Conservation (phyloP, 2,329 filamentous ascomycete genomes). For the Aspergillus tubingensis region DNA sequence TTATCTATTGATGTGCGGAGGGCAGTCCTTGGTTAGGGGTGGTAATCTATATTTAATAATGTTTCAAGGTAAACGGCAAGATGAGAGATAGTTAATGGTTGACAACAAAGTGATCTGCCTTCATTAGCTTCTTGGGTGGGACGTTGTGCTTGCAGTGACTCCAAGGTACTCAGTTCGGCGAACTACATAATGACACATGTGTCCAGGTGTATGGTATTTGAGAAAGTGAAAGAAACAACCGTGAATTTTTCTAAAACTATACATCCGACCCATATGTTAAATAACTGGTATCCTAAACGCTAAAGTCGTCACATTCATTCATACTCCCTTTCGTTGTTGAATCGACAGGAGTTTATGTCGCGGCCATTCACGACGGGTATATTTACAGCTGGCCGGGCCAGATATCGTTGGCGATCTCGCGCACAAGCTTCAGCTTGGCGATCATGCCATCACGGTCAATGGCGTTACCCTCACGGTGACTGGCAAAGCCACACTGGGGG, state of each 20-base stretch:
- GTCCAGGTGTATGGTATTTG: not conserved
- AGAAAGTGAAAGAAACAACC: not conserved
- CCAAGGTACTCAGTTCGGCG: not conserved
- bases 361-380: constrained; percentile 9
- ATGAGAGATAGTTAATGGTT: too few species aligned
- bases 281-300: constrained; percentile 7
- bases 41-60: not conserved
- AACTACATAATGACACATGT: not conserved
- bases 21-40: too few species aligned
- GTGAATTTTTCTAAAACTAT: not conserved
- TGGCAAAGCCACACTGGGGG: constrained; percentile 74
- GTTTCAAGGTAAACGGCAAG: not conserved
- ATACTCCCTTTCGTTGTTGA: constrained; percentile 7
- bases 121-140: not conserved
- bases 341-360: constrained; percentile 14
- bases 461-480: constrained; percentile 71
- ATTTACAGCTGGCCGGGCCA: constrained; percentile 60
- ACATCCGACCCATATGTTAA: constrained; percentile 10
- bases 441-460: constrained; percentile 70
- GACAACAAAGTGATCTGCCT: not conserved
- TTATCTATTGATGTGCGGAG: too few species aligned
- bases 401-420: constrained; percentile 70
- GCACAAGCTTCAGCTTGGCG: constrained; percentile 70
- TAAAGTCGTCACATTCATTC: constrained; percentile 8
- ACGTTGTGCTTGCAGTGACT: not conserved